Evolutionary conservation across 495 filamentous ascomycete genomes (phyloP).

Genomic region (Pseudoneurospora amorphoporcata): DNA sequence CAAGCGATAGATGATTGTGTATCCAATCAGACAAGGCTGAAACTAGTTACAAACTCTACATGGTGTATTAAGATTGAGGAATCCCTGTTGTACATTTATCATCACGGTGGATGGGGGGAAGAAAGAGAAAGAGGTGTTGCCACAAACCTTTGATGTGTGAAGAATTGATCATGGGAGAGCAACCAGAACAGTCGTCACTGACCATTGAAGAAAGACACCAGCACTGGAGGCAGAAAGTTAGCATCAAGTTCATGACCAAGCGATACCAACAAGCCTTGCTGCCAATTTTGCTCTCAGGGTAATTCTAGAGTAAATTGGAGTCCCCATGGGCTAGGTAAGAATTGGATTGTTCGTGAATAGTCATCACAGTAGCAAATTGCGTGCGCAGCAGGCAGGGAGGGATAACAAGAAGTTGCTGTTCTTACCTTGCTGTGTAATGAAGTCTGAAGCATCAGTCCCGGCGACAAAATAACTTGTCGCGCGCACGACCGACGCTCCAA

Average conservation of each 20-base stretch:
- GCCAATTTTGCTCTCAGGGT: slow-evolving; percentile 46
- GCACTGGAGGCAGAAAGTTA: slow-evolving; percentile 17
- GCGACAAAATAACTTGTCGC: not conserved
- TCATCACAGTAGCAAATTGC: slow-evolving; percentile 41
- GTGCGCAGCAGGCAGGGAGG: slow-evolving; percentile 10
- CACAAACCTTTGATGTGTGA: slow-evolving; percentile 43
- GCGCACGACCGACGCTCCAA: slow-evolving; percentile 2
- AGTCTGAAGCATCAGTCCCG: slow-evolving; percentile 12
- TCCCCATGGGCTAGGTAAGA: slow-evolving; percentile 66
- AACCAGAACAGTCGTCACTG: not conserved
- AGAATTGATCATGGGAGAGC: not conserved
- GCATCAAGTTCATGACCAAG: slow-evolving; percentile 5
- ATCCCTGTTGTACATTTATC: slow-evolving; percentile 79
- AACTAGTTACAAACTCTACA: slow-evolving; percentile 74
- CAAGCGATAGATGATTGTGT: slow-evolving; percentile 11
- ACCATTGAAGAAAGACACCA: not conserved
- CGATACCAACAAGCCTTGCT: not conserved
- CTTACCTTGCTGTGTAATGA: slow-evolving; percentile 12
- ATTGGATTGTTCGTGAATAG: slow-evolving; percentile 68
- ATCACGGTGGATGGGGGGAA: slow-evolving; percentile 49
- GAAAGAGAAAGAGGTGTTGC: slow-evolving; percentile 14
- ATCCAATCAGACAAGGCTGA: slow-evolving; percentile 93
- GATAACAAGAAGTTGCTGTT: slow-evolving; percentile 6
- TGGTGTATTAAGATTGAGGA: slow-evolving; percentile 88
- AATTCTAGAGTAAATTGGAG: slow-evolving; percentile 52